Percentiles rank a stretch among this genome's conserved stretches.
Evolutionary conservation across 306 rosid species (phyloP).

Genomic region (Vigna nakashimae): DNA sequence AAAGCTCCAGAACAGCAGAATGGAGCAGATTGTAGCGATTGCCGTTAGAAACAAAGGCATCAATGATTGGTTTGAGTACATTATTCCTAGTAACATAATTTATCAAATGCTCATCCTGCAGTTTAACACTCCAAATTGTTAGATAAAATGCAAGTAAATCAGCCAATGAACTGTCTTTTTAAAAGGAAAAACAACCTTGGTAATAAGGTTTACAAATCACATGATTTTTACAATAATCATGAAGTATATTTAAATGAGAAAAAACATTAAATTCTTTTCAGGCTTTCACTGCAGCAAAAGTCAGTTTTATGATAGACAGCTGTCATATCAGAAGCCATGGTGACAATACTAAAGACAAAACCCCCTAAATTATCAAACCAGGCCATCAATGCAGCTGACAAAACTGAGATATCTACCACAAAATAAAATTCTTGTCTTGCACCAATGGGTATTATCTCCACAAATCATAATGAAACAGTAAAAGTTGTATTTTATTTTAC

Average conservation of each 20-base stretch:
- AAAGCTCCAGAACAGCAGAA: slow-evolving; percentile 89
- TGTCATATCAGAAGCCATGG: neutral
- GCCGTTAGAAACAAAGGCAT: slow-evolving; percentile 84
- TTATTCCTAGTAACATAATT: slow-evolving; percentile 77
- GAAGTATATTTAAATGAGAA: neutral
- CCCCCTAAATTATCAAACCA: slow-evolving; percentile 6
- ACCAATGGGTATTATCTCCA: slow-evolving; percentile 2
- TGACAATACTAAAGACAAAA: neutral
- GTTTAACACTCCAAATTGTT: slow-evolving; percentile 47
- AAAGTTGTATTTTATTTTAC: neutral
- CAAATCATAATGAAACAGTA: neutral
- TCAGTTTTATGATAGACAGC: neutral
- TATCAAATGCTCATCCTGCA: slow-evolving; percentile 92
- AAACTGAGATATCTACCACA: neutral
- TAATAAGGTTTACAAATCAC: neutral
- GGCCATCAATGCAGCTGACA: slow-evolving; percentile 27
- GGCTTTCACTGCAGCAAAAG: neutral
- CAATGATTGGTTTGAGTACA: slow-evolving; percentile 84
- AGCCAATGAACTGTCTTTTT: neutral
- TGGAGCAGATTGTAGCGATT: slow-evolving; percentile 94
- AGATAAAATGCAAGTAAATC: slow-evolving; percentile 26
- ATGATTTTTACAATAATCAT: neutral
- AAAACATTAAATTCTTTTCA: neutral
- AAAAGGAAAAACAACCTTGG: neutral
- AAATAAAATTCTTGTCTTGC: slow-evolving; percentile 3